Percentiles rank a stretch among this genome's conserved stretches.
These are phyloP conservation scores for Auricularia cornea DNA, from an alignment of 768 basidiomycete species.

Conservation along the genomic window DNA sequence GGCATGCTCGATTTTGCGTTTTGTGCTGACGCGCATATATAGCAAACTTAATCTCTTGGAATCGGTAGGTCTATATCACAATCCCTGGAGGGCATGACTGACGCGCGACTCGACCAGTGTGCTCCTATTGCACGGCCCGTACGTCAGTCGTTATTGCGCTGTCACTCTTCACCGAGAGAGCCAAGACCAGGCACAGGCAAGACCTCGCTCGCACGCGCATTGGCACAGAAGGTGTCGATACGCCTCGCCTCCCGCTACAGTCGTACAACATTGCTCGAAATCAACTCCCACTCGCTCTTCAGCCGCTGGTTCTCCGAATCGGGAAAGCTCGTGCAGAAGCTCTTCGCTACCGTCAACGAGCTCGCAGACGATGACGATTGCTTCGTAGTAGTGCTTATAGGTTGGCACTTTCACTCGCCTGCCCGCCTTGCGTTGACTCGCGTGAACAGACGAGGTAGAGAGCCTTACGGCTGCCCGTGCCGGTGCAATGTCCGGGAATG, in stretches of 20 bases:
- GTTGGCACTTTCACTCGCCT: conserved; percentile 29
- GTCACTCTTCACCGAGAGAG: neutral
- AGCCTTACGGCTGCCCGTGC: conserved; percentile 90
- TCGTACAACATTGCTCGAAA: conserved; percentile 83
- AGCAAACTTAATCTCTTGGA: conserved; percentile 88
- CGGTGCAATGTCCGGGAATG: conserved; percentile 89
- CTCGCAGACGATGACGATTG: conserved; percentile 86
- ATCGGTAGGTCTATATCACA: conserved; percentile 40
- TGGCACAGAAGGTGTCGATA: conserved; percentile 67
- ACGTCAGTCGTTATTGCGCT: conserved; percentile 1
- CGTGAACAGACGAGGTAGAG: conserved; percentile 86
- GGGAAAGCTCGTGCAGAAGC: conserved; percentile 90
- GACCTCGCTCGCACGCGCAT: conserved; percentile 86
- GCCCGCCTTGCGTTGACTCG: conserved; percentile 1
- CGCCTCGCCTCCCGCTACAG: conserved; percentile 51
- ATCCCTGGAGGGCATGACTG: neutral
- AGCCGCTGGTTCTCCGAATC: conserved; percentile 99
- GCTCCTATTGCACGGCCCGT: conserved; percentile 86
- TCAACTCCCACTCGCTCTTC: conserved; percentile 97
- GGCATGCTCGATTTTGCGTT: neutral
- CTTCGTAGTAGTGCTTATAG: conserved; percentile 92
- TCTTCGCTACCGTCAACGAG: conserved; percentile 84
- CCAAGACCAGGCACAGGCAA: conserved; percentile 84
- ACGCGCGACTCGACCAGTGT: conserved; percentile 33
- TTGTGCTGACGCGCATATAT: neutral